Evolutionary conservation across 352 stramenopile species (phyloP), one percentile per base, ranked within the genome.

Genomic region (Vaucheria bursata): DNA sequence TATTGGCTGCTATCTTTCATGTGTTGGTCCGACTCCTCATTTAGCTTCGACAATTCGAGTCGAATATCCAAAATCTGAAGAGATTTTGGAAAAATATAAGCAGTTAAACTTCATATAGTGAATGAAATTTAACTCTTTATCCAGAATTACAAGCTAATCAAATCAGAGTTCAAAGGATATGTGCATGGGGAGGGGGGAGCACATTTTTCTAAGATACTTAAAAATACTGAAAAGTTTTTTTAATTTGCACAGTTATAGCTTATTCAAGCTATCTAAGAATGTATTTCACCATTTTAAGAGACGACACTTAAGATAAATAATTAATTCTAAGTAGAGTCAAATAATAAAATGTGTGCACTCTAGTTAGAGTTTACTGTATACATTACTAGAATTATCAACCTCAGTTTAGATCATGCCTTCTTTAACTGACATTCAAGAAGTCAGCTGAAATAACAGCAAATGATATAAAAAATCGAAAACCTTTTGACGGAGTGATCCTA

Each of bases 61-160:
- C 85, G 89, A 74, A 96, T 88, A 76, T 95, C 91, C 0, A 86
- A 87, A 37, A 91, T 94, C 85, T 95, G 59, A 6, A 69, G 18
- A 8, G 39, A 12, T 12, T 12, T 12, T 50, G 39, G 12, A 50
- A 50, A 50, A 50, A 50, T 5, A 12, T 50, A 12, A 12, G 5
- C 39, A 50, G 39, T 12, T 12, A 50, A 12, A 12, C 12, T 5
- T 50, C 5, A 5, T 50, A 12, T 50, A 50, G 39, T 50, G 39
- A n/a, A n/a, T n/a, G n/a, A n/a, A n/a, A n/a, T n/a, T n/a, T n/a
- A n/a, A n/a, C 39, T 50, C 5, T 50, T 5, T 12, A 50, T 12
- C 39, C 12, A 12, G 39, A 12, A 12, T 5, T 12, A 50, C 12
- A 50, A 5, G 5, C 5, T 50, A 50, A 5, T 12, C 39, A 50